Base-by-base conservation (phyloP, 306 rosid genomes). In the Cucurbita ficifolia region DNA sequence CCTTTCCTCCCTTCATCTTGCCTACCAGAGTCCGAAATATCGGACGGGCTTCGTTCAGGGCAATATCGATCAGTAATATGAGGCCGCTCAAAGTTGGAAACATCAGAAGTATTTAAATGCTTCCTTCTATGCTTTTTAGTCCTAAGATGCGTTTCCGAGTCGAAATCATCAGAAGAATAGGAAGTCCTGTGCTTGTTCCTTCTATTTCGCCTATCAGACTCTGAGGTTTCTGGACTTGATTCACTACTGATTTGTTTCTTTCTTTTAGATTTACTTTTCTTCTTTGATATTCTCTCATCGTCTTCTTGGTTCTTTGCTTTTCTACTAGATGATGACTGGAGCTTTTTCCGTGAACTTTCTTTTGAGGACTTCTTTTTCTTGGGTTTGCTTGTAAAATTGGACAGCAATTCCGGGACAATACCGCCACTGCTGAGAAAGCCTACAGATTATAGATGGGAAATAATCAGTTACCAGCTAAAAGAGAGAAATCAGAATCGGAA, bases 391-490 rank as follows among this genome's bases (percentile, higher is more conserved):
- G 96, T 76, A 58, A 90, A 84, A 80, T 80, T 83, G 69, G 88
- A 78, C 82, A 90, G 84, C 63, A 94, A 78, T 65, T 85, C 88
- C 2, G 98, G 96, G 77, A 94, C 83, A 76, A 62, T 68, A 19
- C 82, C 90, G 69, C 83, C 89, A 78, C 82, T 89, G 40, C 87
- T 58, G 40, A 94, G 96, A 76, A 94, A 94, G 68, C 98, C 98
- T 94, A 72, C 73, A 79, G 73, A 74, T 61, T 49, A 75, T 12
- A 12, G 33, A 82, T 24, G 45, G 39, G 14, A 21, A 60, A 18
- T 70, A 70, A 70, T 54, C 69, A 50, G 75, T 64, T 72, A 24
- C 10, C 35, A 59, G 42, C 57, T 5, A 55, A 18, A 65, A 21
- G 18, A 29, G 39, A 61, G 61, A 48, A 65, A 6, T n/a, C 51